These are phyloP conservation scores for Colletotrichum karsti DNA, from an alignment of 2,329 filamentous ascomycete species.

Conservation along the genomic window DNA sequence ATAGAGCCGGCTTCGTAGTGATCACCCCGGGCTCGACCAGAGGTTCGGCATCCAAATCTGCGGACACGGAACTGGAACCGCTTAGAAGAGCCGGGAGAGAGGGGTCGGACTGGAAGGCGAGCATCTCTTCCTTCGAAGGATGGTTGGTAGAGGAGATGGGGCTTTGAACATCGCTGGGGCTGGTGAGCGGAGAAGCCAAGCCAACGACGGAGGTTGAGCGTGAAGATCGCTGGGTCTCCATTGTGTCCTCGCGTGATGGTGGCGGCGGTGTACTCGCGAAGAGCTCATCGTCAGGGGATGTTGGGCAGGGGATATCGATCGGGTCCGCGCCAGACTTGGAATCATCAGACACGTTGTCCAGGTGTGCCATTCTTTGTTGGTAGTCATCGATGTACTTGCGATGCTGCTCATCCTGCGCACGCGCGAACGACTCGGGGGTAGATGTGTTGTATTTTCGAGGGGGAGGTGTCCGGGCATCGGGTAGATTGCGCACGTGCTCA, in stretches of 20 bases:
- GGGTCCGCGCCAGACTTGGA: conserved; percentile 31
- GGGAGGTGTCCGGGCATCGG: conserved; percentile 45
- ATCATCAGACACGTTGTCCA: conserved; percentile 30
- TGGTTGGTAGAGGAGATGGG: conserved; percentile 52
- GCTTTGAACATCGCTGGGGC: conserved; percentile 61
- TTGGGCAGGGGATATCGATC: conserved; percentile 48
- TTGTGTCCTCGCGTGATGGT: conserved; percentile 49
- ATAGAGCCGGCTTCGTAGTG: conserved; percentile 48
- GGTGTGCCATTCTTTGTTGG: conserved; percentile 40
- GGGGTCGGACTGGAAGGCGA: conserved; percentile 69
- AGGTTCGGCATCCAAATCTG: conserved; percentile 69
- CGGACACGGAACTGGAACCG: conserved; percentile 70
- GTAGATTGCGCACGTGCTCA: conserved; percentile 38
- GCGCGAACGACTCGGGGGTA: conserved; percentile 48
- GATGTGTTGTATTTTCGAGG: conserved; percentile 46
- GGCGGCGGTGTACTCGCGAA: conserved; percentile 31
- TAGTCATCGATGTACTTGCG: conserved; percentile 43
- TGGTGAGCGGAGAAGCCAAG: conserved; percentile 61
- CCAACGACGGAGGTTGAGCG: conserved; percentile 60
- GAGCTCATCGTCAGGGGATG: conserved; percentile 54
- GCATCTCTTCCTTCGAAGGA: conserved; percentile 53
- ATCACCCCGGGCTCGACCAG: conserved; percentile 58
- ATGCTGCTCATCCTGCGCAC: conserved; percentile 42
- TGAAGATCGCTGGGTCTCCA: conserved; percentile 57
- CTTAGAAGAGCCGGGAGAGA: conserved; percentile 71